These are phyloP conservation scores for Domatiomyces globalis DNA, from an alignment of 2,329 filamentous ascomycete genomes.

Conservation along the genomic window DNA sequence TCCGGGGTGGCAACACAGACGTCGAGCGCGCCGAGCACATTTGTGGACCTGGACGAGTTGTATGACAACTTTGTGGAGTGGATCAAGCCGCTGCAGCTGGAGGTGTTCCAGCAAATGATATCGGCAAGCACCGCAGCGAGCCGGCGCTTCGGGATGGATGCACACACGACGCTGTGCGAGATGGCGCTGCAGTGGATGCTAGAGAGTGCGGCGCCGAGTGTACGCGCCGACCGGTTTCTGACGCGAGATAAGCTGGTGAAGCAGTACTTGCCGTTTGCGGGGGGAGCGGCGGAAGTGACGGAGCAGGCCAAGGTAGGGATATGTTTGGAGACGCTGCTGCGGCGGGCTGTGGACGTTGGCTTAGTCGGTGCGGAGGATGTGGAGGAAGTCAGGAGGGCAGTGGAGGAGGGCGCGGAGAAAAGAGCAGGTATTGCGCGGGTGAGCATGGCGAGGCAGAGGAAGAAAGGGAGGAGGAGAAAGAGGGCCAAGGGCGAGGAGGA, in stretches of 20 bases:
- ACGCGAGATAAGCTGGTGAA: slow-evolving; percentile 37
- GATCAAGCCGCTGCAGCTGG: slow-evolving; percentile 31
- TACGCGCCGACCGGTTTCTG: slow-evolving; percentile 29
- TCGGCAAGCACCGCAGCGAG: slow-evolving; percentile 20
- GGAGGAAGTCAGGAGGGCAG: slow-evolving; percentile 29
- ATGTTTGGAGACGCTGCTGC: slow-evolving; percentile 50
- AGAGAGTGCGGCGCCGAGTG: slow-evolving; percentile 27
- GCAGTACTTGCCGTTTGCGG: slow-evolving; percentile 53
- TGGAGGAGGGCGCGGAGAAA: slow-evolving; percentile 39
- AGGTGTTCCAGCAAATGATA: slow-evolving; percentile 32
- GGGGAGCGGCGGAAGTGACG: slow-evolving; percentile 44
- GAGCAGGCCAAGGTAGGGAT: slow-evolving; percentile 64
- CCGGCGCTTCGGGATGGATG: slow-evolving; percentile 13
- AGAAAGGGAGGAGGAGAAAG: slow-evolving; percentile 30
- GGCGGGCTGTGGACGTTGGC: slow-evolving; percentile 33
- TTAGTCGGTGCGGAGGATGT: slow-evolving; percentile 23
- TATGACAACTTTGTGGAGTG: slow-evolving; percentile 33
- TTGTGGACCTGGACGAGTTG: slow-evolving; percentile 27
- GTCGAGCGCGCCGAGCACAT: slow-evolving; percentile 16
- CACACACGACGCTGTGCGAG: slow-evolving; percentile 40
- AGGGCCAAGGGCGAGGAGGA: slow-evolving; percentile 14
- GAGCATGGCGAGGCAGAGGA: slow-evolving; percentile 17
- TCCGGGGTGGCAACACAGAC: slow-evolving; percentile 22
- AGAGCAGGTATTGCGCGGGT: slow-evolving; percentile 24
- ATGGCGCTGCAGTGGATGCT: slow-evolving; percentile 38